Conservation (phyloP, 257 asterid species). For the Nicotiana obtusifolia region DNA sequence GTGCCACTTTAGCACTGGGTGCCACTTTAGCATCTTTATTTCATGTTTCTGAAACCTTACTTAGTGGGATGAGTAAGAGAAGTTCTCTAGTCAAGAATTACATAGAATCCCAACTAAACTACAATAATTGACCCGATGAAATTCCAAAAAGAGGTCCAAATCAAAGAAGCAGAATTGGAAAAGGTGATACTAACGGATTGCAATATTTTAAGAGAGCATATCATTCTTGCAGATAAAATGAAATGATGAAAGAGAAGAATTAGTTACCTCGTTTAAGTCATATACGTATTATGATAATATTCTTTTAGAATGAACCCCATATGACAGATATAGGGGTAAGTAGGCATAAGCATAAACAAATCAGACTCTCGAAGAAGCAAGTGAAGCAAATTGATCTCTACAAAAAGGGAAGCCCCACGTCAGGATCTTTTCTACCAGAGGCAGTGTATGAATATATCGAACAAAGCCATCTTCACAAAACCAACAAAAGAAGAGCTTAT, state of each 20-base stretch:
- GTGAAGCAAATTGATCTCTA: background rate
- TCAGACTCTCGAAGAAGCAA: background rate
- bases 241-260: background rate
- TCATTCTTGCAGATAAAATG: background rate
- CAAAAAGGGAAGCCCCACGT: background rate
- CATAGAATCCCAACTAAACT: background rate
- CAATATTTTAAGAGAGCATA: background rate
- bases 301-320: background rate
- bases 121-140: background rate
- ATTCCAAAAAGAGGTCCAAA: background rate
- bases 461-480: background rate
- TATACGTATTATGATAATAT: background rate
- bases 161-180: background rate
- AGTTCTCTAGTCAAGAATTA: background rate
- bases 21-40: no score
- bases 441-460: background rate
- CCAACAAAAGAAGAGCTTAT: background rate
- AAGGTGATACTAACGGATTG: background rate
- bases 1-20: background rate
- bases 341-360: background rate
- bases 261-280: background rate
- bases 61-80: no score
- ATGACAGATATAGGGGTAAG: background rate
- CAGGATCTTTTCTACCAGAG: background rate
- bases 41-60: background rate